phyloP scores from a whole-genome alignment of 345 rosid species.

The Eucalyptus globulus region DNA sequence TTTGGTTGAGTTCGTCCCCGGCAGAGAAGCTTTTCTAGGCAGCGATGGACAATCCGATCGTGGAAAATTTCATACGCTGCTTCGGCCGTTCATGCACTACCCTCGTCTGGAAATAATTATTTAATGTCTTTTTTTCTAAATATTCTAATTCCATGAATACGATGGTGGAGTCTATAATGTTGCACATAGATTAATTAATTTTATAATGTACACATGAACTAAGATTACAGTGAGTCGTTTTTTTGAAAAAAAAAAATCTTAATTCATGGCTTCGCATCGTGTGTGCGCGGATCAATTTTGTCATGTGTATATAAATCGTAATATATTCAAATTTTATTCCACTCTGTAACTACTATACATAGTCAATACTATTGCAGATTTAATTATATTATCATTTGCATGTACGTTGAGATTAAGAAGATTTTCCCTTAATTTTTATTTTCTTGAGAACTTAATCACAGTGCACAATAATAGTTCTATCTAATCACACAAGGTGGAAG shows the following conservation, averaged over 20 bases:
- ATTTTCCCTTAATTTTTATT: too few species aligned
- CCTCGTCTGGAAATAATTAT: too few species aligned
- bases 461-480: too few species aligned
- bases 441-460: too few species aligned
- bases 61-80: too few species aligned
- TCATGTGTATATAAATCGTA: background rate
- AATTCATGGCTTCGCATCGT: rapidly evolving
- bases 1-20: too few species aligned
- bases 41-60: too few species aligned
- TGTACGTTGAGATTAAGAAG: background rate
- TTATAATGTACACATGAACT: background rate
- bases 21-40: too few species aligned
- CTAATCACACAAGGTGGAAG: too few species aligned
- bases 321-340: background rate
- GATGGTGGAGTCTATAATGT: background rate
- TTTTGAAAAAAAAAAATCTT: background rate
- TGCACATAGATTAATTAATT: background rate
- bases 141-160: background rate
- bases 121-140: background rate
- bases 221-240: background rate
- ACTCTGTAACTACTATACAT: background rate
- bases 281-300: background rate
- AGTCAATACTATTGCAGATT: background rate
- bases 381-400: too few species aligned
- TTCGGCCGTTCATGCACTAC: too few species aligned